phyloP scores from a whole-genome alignment of 169 alveolate species.

The Plasmodium reichenowi region DNA sequence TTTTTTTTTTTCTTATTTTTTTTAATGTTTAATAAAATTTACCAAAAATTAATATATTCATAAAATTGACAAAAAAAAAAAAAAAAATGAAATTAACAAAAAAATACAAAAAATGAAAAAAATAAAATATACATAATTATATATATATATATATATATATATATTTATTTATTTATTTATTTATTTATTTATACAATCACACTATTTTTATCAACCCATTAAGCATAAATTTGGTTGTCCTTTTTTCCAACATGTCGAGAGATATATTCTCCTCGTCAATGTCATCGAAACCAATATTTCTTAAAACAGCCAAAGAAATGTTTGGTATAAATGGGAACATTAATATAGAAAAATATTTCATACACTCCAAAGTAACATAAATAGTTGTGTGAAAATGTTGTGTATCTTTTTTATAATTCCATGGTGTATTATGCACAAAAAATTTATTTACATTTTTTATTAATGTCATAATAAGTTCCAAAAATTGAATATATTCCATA shows the following conservation, averaged over 20 bases:
- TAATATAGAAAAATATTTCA: slow-evolving; percentile 58
- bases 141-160: background rate
- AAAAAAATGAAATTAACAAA: background rate
- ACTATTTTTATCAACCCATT: slow-evolving; percentile 13
- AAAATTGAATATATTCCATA: slow-evolving; percentile 34
- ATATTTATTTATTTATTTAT: background rate
- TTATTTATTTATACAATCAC: background rate
- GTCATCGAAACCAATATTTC: slow-evolving; percentile 34
- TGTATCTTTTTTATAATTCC: slow-evolving; percentile 27
- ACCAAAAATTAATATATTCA: background rate
- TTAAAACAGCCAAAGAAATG: slow-evolving; percentile 18
- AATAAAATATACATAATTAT: background rate
- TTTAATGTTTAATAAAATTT: background rate
- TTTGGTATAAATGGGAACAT: slow-evolving; percentile 58
- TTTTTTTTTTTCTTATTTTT: background rate
- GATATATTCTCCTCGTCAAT: background rate
- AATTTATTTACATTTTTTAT: slow-evolving; percentile 50
- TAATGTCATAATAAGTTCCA: slow-evolving; percentile 37
- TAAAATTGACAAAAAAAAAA: background rate
- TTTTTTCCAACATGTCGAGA: slow-evolving; percentile 18
- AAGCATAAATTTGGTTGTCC: slow-evolving; percentile 10
- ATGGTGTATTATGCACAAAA: slow-evolving; percentile 39
- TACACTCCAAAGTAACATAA: slow-evolving; percentile 54
- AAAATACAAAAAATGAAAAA: background rate
- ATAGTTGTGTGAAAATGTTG: slow-evolving; percentile 24